Conservation (phyloP, 2,329 filamentous ascomycete species). For the Arthrobotrys iridis region DNA sequence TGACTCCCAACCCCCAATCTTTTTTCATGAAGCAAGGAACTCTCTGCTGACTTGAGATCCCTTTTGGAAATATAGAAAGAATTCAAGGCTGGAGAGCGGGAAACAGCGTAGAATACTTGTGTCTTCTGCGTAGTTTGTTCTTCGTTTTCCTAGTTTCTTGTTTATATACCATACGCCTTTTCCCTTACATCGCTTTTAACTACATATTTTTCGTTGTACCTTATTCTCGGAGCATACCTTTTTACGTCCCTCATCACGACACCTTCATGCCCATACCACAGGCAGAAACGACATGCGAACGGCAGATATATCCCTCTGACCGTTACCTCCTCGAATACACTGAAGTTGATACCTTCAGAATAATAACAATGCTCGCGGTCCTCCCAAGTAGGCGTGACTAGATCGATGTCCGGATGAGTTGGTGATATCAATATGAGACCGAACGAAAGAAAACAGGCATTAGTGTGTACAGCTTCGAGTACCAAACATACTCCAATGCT, state of each 20-base stretch:
- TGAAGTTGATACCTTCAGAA: slow-evolving; percentile 49
- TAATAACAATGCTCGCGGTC: slow-evolving; percentile 8
- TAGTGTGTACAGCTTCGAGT: slow-evolving; percentile 67
- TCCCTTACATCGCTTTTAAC: slow-evolving; percentile 26
- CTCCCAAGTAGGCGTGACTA: slow-evolving; percentile 18
- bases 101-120: slow-evolving; percentile 72
- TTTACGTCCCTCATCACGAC: slow-evolving; percentile 20
- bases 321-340: slow-evolving; percentile 28
- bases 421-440: background rate
- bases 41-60: slow-evolving; percentile 60
- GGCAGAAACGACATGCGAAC: slow-evolving; percentile 4
- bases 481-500: slow-evolving; percentile 60
- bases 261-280: background rate
- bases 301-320: slow-evolving; percentile 9
- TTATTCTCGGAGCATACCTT: slow-evolving; percentile 43
- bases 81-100: slow-evolving; percentile 94
- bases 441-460: slow-evolving; percentile 60
- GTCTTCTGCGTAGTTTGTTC: slow-evolving; percentile 34
- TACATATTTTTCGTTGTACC: slow-evolving; percentile 38
- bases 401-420: background rate
- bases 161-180: slow-evolving; percentile 48
- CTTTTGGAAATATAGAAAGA: slow-evolving; percentile 77
- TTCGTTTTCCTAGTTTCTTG: slow-evolving; percentile 26
- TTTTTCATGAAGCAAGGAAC: background rate
- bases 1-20: background rate